Conservation (phyloP, 805 yeast species). For the Myxozyma mucilagina region DNA sequence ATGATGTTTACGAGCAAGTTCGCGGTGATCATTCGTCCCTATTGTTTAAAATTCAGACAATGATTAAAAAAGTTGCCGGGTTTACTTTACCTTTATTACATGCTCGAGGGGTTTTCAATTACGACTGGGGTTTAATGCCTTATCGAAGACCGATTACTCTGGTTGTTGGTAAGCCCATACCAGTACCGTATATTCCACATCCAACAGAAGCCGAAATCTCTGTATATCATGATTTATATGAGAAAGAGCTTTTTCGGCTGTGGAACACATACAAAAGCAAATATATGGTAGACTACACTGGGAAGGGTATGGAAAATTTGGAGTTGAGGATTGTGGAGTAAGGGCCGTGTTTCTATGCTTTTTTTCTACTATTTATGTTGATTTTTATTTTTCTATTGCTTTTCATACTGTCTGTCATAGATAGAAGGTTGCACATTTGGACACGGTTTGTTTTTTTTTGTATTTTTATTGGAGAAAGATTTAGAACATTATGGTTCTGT, state of each 20-base stretch:
- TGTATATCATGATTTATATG: conserved; percentile 70
- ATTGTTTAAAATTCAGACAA: conserved; percentile 61
- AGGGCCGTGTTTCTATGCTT: not conserved
- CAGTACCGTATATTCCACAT: conserved; percentile 48
- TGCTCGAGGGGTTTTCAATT: conserved; percentile 89
- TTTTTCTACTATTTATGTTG: not conserved
- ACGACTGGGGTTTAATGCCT: conserved; percentile 89
- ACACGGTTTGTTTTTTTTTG: not conserved
- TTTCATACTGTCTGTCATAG: not conserved
- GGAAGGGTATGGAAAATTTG: conserved; percentile 24
- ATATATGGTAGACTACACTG: conserved; percentile 37
- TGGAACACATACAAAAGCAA: conserved; percentile 65
- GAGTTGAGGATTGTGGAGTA: conserved; percentile 30
- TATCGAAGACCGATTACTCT: conserved; percentile 76
- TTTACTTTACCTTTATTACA: conserved; percentile 90
- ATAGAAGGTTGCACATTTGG: not conserved
- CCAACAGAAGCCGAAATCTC: conserved; percentile 57
- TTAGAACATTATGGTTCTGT: not conserved
- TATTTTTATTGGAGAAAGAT: not conserved
- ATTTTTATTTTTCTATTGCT: not conserved
- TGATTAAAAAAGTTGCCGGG: conserved; percentile 70
- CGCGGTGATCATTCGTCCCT: conserved; percentile 48
- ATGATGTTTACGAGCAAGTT: conserved; percentile 55
- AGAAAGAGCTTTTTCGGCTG: conserved; percentile 59
- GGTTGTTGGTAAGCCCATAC: conserved; percentile 49